These are phyloP conservation scores for Sicyos baderoa DNA, from an alignment of 306 rosid species.

Conservation along the genomic window DNA sequence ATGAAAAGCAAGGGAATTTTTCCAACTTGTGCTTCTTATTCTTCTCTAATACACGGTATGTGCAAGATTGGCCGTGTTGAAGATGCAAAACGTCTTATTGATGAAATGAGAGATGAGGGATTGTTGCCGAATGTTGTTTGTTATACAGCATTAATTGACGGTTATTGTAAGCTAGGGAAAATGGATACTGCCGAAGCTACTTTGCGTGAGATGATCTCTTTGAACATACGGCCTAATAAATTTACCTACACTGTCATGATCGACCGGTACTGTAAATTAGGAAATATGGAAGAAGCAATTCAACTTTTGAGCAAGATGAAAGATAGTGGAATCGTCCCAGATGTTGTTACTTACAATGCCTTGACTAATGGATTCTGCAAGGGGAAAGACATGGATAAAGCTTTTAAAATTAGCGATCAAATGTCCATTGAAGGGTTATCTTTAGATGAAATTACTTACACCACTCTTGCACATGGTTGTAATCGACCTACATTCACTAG, in stretches of 20 bases:
- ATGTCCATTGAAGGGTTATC: constrained; percentile 30
- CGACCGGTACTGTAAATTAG: constrained; percentile 58
- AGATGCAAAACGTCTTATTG: constrained; percentile 44
- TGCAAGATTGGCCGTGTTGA: constrained; percentile 46
- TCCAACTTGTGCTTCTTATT: constrained; percentile 45
- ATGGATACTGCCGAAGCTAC: constrained; percentile 40
- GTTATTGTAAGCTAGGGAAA: constrained; percentile 61
- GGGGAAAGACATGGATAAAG: constrained; percentile 32
- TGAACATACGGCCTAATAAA: constrained; percentile 43
- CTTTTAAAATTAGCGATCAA: constrained; percentile 31
- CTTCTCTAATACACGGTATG: constrained; percentile 69
- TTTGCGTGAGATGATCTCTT: constrained; percentile 43
- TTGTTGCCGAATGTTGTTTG: constrained; percentile 51
- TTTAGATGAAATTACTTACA: constrained; percentile 39
- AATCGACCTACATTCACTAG: neutral
- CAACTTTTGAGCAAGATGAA: constrained; percentile 45
- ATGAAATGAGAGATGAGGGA: constrained; percentile 51
- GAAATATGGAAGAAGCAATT: constrained; percentile 48
- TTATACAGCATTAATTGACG: constrained; percentile 64
- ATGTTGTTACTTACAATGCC: constrained; percentile 41
- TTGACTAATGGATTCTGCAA: constrained; percentile 42
- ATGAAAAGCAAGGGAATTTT: constrained; percentile 49
- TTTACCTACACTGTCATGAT: constrained; percentile 65
- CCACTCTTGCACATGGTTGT: constrained; percentile 37
- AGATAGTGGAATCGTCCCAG: constrained; percentile 44